A percentile compares a stretch with the other conserved stretches of the same genome.
phyloP scores from a whole-genome alignment of 257 asterid species.

The Penstemon barbatus region DNA sequence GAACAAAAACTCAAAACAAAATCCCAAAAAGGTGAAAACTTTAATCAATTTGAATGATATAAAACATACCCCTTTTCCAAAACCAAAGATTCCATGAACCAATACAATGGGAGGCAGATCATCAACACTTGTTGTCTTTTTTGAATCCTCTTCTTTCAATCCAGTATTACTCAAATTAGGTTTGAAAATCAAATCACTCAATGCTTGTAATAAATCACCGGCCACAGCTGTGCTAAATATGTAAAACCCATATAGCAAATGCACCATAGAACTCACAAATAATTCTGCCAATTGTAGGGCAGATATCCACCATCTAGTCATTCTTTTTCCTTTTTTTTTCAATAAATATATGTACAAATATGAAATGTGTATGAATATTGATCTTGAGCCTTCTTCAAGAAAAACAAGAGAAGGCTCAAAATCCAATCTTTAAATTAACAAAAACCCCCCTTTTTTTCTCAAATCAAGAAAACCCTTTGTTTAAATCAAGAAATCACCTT shows the following conservation, averaged over 20 bases:
- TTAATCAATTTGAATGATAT: background rate
- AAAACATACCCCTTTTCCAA: slow-evolving; percentile 89
- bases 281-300: slow-evolving; percentile 72
- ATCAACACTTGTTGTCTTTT: slow-evolving; percentile 34
- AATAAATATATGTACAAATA: background rate
- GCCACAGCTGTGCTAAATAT: slow-evolving; percentile 91
- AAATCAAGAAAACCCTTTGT: background rate
- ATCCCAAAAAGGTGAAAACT: slow-evolving; percentile 7
- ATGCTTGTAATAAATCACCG: slow-evolving; percentile 74
- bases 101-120: slow-evolving; percentile 93
- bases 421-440: slow-evolving; percentile 26
- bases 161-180: slow-evolving; percentile 47
- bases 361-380: slow-evolving; percentile 3
- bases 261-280: slow-evolving; percentile 71
- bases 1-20: slow-evolving; percentile 21
- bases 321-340: slow-evolving; percentile 22
- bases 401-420: slow-evolving; percentile 59
- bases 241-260: slow-evolving; percentile 84
- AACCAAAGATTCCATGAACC: slow-evolving; percentile 96
- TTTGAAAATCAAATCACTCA: slow-evolving; percentile 64
- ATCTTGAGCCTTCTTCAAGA: slow-evolving; percentile 59
- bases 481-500: no score
- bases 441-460: slow-evolving; percentile 12
- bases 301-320: slow-evolving; percentile 79
- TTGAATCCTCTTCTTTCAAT: slow-evolving; percentile 42